These are phyloP conservation scores for Elsinoe arachidis DNA, from an alignment of 2,329 filamentous ascomycete genomes.

Conservation along the genomic window DNA sequence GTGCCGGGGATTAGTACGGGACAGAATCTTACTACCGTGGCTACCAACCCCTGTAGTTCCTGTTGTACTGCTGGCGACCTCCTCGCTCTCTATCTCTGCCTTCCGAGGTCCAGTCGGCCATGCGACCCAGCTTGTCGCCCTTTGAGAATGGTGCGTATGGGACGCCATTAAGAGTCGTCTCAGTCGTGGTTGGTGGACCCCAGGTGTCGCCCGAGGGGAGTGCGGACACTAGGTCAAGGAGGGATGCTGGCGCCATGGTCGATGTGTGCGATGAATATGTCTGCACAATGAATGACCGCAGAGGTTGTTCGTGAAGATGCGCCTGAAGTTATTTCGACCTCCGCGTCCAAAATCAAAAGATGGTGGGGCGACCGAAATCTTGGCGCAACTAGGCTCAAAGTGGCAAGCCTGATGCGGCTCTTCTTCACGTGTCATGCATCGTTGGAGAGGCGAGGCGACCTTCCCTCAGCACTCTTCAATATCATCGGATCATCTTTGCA, in stretches of 20 bases:
- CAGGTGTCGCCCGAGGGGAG: slow-evolving; percentile 47
- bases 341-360: no score
- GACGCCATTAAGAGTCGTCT: slow-evolving; percentile 87
- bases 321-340: background rate
- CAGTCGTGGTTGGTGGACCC: slow-evolving; percentile 73
- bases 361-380: background rate
- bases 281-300: background rate
- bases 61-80: slow-evolving; percentile 79
- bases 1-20: background rate
- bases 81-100: slow-evolving; percentile 72
- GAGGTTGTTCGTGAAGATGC: background rate
- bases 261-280: slow-evolving; percentile 2
- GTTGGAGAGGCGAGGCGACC: no score
- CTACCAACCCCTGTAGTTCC: slow-evolving; percentile 73
- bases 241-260: slow-evolving; percentile 37
- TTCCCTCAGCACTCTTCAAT: no score
- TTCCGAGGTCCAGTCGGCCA: slow-evolving; percentile 96
- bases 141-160: slow-evolving; percentile 98
- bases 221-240: slow-evolving; percentile 40
- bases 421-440: background rate
- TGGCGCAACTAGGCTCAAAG: background rate
- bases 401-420: background rate
- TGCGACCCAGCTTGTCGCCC: slow-evolving; percentile 95
- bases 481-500: no score
- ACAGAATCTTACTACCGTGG: slow-evolving; percentile 18